These are phyloP conservation scores for Alternaria ventricosa DNA, from an alignment of 2,329 filamentous ascomycete species.

Conservation along the genomic window DNA sequence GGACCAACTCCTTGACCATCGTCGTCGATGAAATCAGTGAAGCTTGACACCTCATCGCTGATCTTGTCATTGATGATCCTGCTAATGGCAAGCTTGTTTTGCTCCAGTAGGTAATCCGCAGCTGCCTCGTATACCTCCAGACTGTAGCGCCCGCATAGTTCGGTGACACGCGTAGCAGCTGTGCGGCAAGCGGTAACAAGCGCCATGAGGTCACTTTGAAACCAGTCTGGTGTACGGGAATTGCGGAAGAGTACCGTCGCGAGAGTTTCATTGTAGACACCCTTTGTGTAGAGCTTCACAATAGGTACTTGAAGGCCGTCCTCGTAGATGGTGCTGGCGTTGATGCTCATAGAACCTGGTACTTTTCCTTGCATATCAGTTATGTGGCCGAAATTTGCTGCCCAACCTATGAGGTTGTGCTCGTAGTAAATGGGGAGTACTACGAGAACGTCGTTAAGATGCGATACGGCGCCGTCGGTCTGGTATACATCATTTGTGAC, in stretches of 20 bases:
- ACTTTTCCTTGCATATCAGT: constrained; percentile 56
- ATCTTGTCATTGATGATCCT: constrained; percentile 57
- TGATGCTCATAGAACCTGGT: constrained; percentile 59
- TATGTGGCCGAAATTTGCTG: constrained; percentile 60
- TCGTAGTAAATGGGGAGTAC: constrained; percentile 57
- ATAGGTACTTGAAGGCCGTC: constrained; percentile 60
- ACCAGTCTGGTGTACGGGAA: constrained; percentile 58
- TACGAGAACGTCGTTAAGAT: constrained; percentile 60
- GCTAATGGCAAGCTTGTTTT: constrained; percentile 54
- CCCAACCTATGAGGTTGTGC: constrained; percentile 55
- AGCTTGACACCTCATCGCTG: constrained; percentile 50
- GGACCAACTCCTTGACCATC: constrained; percentile 56
- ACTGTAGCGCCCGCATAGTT: constrained; percentile 56
- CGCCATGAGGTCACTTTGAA: constrained; percentile 56
- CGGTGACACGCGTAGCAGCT: constrained; percentile 53
- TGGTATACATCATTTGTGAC: constrained; percentile 61
- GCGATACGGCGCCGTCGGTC: constrained; percentile 57
- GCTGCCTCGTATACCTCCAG: constrained; percentile 55
- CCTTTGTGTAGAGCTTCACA: constrained; percentile 56
- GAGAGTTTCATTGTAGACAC: constrained; percentile 53
- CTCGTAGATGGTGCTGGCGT: constrained; percentile 56
- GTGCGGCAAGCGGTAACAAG: constrained; percentile 57
- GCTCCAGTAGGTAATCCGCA: constrained; percentile 53
- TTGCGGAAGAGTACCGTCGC: constrained; percentile 58
- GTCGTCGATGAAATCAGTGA: constrained; percentile 60